Evolutionary conservation across 305 asterid genomes (phyloP), one percentile per base, ranked within the genome.

Genomic region (Fraxinus latifolia): DNA sequence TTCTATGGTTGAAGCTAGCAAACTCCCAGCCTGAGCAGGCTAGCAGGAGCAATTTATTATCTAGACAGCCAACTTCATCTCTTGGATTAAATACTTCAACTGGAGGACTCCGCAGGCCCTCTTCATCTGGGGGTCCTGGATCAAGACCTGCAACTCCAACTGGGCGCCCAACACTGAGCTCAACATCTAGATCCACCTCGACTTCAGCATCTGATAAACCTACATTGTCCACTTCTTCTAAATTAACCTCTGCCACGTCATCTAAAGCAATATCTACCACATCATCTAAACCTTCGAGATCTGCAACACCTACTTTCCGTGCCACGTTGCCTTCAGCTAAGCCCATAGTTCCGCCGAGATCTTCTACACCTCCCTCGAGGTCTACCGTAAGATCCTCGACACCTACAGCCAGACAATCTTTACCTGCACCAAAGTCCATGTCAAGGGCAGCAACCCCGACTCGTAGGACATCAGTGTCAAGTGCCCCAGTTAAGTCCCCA

Each of bases 131-230:
- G 39, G 98, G 92, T 67, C 82, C 91, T 11, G 87, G 97, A n/a
- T 92, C 98, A 82, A 91, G 99, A 88, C 97, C 98, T 33, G 89
- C 88, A 77, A 95, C 98, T 19, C 98, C 98, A 55, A 93, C 98
- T 4, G 94, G 96, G 32, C 97, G 98, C 47, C 91, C 95, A 60
- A 91, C 92, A 74, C 78, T 90, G 81, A 92, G 86, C 82, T 86
- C 93, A 19, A 70, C 89, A 79, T 87, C 97, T 77, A 90, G 91
- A 82, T 81, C 96, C 86, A 75, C 92, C 33, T 58, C 73, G 31
- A 83, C 89, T 77, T 87, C 91, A 1, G 81, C 89, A 58, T 83
- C 96, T 82, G 87, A 74, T 71, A 94, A 82, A 89, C 84, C 91
- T 42, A 60, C 94, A 74, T 70, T 67, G 76, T 72, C 39, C 39